Evolutionary conservation across 1,284 basidiomycete genomes (phyloP).

Genomic region (Ustilago esculenta): DNA sequence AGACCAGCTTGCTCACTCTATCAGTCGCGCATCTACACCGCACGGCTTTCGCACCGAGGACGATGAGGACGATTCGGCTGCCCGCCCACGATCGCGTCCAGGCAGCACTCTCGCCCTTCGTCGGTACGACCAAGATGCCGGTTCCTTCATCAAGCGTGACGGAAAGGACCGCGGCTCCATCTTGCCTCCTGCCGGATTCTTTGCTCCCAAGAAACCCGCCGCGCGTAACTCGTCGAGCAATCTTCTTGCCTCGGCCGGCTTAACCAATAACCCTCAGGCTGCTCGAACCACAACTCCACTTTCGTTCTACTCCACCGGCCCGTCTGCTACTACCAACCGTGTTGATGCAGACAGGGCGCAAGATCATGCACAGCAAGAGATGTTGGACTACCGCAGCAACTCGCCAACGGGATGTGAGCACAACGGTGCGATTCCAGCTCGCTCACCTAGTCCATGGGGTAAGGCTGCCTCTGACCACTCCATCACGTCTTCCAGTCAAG

Average conservation of each 20-base stretch:
- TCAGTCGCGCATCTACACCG: constrained; percentile 32
- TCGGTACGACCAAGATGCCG: constrained; percentile 17
- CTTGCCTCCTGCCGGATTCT: constrained; percentile 53
- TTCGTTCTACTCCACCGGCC: constrained; percentile 17
- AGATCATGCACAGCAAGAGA: constrained; percentile 8
- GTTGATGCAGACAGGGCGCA: not conserved
- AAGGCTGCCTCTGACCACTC: constrained; percentile 7
- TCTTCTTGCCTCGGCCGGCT: constrained; percentile 8
- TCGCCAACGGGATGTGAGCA: constrained; percentile 5
- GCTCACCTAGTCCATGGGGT: constrained; percentile 29
- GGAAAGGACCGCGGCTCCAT: constrained; percentile 37
- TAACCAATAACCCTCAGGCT: not conserved
- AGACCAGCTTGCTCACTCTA: constrained; percentile 21
- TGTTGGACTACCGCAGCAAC: constrained; percentile 5
- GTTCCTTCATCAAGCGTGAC: constrained; percentile 35
- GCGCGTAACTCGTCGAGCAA: constrained; percentile 26
- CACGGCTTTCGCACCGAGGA: constrained; percentile 27
- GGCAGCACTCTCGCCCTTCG: constrained; percentile 24
- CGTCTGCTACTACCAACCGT: not conserved
- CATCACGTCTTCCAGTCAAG: constrained; percentile 1
- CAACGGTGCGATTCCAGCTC: not conserved
- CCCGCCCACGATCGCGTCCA: constrained; percentile 5
- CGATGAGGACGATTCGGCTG: constrained; percentile 11
- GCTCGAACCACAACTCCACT: constrained; percentile 30
- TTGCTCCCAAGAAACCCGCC: constrained; percentile 48